Percentiles rank a stretch among this genome's conserved stretches.
phyloP scores from a whole-genome alignment of 2,329 filamentous ascomycete species.

The Penicillium sp. region DNA sequence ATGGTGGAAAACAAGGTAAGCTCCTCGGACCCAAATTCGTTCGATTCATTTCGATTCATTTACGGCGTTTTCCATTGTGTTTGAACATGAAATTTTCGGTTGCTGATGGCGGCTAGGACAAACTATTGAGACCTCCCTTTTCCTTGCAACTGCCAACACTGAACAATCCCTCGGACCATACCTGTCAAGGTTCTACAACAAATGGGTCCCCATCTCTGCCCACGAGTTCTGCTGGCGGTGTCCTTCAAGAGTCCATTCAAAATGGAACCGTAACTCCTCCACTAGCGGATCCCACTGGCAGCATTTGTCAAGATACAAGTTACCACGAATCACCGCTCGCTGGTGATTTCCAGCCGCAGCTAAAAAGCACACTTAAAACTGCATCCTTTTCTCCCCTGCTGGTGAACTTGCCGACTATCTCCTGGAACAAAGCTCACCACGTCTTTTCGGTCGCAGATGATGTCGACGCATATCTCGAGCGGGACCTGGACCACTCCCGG shows the following conservation, averaged over 20 bases:
- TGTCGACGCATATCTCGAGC: background rate
- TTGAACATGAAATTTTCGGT: background rate
- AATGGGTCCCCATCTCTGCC: background rate
- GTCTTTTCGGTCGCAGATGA: slow-evolving; percentile 5
- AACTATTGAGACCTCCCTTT: slow-evolving; percentile 1
- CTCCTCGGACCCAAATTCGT: background rate
- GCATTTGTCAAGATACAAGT: slow-evolving; percentile 1
- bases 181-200: background rate
- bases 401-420: slow-evolving; percentile 3
- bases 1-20: background rate
- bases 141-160: background rate
- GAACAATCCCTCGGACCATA: background rate
- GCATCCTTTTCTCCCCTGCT: background rate
- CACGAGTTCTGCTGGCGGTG: slow-evolving; percentile 1
- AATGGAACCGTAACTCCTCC: background rate
- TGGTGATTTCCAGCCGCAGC: background rate
- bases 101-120: background rate
- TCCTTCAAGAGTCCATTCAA: background rate
- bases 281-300: slow-evolving; percentile 1
- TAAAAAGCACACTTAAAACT: slow-evolving; percentile 1
- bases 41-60: background rate
- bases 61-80: background rate
- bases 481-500: slow-evolving; percentile 9
- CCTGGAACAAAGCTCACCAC: slow-evolving; percentile 1
- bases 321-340: background rate